Evolutionary conservation across 179 eudicot species (phyloP), one percentile per base, ranked within the genome.

Genomic region (Heliamphora pulchella): DNA sequence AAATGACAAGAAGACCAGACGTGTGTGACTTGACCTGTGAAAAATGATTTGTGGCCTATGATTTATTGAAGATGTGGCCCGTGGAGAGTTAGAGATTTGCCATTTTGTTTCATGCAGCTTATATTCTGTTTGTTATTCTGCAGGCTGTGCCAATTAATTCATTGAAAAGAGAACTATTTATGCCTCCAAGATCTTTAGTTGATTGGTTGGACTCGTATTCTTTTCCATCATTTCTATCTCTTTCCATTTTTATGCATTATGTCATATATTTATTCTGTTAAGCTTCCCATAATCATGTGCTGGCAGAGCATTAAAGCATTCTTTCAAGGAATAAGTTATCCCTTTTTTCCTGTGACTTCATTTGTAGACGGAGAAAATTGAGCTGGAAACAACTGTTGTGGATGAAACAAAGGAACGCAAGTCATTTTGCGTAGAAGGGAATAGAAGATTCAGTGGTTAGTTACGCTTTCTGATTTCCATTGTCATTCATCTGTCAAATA

Each of bases 331-430:
- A 13, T 53, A 47, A 50, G 48, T 61, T 62, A 20, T 41, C 41
- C 63, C 44, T 47, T 66, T 75, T 22, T 43, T 11, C 64, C 53
- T 78, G 14, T 2, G 39, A 7, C 62, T 74, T 76, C n/a, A 70
- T 82, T 83, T 80, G 80, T 88, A 95, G 98, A 85, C 94, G 11
- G 98, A 95, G 89, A 95, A 95, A 84, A 93, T 95, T 84, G 98
- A 95, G 90, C 82, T 95, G 89, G 98, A 95, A 86, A 89, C 98
- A 57, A 93, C 97, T 71, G 98, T 95, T 13, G 94, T 95, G 63
- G 98, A 95, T 91, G 98, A 93, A 86, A 93, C 98, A 47, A 95
- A 93, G 89, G 93, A 90, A 83, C 89, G 97, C 74, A 92, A 95
- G 85, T 95, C 98, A 44, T 95, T 89, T 80, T 91, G 93, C 81